Evolutionary conservation across 1,284 basidiomycete genomes (phyloP).

Genomic region (Cryptococcus depauperatus): DNA sequence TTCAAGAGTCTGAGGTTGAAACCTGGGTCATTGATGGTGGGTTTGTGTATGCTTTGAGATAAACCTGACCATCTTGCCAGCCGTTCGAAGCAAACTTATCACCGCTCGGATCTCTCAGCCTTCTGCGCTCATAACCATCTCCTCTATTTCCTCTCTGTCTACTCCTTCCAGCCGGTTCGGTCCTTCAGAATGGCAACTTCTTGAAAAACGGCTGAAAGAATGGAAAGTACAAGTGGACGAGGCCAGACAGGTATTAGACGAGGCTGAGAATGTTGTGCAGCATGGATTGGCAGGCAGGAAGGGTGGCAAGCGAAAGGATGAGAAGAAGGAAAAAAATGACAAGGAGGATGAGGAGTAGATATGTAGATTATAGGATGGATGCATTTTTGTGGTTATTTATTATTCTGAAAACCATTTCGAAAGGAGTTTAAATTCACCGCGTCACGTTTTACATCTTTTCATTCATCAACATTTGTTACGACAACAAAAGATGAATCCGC

Average conservation of each 20-base stretch:
- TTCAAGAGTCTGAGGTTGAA: conserved; percentile 66
- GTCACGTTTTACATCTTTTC: not conserved
- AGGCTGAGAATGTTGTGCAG: conserved; percentile 37
- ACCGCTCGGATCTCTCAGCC: conserved; percentile 80
- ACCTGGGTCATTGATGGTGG: conserved; percentile 86
- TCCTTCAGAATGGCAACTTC: conserved; percentile 67
- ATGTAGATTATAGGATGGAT: conserved; percentile 13
- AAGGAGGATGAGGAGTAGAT: conserved; percentile 16
- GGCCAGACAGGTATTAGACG: conserved; percentile 35
- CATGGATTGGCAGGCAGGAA: conserved; percentile 22
- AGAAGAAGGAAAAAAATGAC: conserved; percentile 4
- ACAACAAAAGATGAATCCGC: conserved; percentile 14
- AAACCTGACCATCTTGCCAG: conserved; percentile 49
- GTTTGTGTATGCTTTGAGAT: conserved; percentile 16
- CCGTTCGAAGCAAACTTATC: conserved; percentile 73
- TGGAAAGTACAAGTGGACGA: conserved; percentile 57
- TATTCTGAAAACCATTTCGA: not conserved
- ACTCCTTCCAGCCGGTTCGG: conserved; percentile 57
- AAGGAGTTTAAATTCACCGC: not conserved
- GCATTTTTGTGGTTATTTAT: not conserved
- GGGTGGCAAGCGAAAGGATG: conserved; percentile 2
- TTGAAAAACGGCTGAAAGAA: conserved; percentile 66
- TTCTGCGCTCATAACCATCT: conserved; percentile 64
- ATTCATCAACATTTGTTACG: not conserved
- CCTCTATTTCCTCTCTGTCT: conserved; percentile 57